These are phyloP conservation scores for Linnemannia hyalina DNA, from an alignment of 192 early-diverging fungal genomes.

Conservation along the genomic window DNA sequence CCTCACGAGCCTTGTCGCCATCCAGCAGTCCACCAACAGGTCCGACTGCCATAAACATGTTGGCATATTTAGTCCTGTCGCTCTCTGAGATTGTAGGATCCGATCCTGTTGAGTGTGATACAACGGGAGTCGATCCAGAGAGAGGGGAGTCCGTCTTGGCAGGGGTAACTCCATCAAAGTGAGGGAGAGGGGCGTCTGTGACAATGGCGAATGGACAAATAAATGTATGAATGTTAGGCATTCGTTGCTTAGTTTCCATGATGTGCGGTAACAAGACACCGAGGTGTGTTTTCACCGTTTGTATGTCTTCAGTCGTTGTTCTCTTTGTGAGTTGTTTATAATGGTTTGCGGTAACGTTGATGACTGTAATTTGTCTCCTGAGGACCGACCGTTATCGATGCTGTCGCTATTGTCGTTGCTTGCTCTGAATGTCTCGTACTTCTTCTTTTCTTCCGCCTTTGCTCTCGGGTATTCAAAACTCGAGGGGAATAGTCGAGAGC, in stretches of 20 bases:
- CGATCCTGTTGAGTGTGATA: conserved; percentile 28
- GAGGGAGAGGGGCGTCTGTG: conserved; percentile 66
- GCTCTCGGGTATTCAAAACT: conserved; percentile 9
- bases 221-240: too few relatives aligned
- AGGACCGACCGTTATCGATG: neutral
- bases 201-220: too few relatives aligned
- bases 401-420: neutral
- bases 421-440: too few relatives aligned
- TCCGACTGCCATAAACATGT: conserved; percentile 46
- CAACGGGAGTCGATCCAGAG: conserved; percentile 9
- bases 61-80: conserved; percentile 52
- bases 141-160: conserved; percentile 18
- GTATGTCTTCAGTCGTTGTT: too few relatives aligned
- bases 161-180: conserved; percentile 67
- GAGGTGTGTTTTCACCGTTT: too few relatives aligned
- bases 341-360: too few relatives aligned
- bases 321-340: too few relatives aligned
- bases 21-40: conserved; percentile 57
- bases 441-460: neutral
- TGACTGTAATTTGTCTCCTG: neutral
- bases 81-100: conserved; percentile 41
- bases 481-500: conserved; percentile 3
- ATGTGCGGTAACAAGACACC: too few relatives aligned
- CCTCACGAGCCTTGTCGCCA: conserved; percentile 77
- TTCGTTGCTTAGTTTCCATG: too few relatives aligned